Conservation (phyloP, 108 stramenopile species). For the Discostella pseudostelligera region DNA sequence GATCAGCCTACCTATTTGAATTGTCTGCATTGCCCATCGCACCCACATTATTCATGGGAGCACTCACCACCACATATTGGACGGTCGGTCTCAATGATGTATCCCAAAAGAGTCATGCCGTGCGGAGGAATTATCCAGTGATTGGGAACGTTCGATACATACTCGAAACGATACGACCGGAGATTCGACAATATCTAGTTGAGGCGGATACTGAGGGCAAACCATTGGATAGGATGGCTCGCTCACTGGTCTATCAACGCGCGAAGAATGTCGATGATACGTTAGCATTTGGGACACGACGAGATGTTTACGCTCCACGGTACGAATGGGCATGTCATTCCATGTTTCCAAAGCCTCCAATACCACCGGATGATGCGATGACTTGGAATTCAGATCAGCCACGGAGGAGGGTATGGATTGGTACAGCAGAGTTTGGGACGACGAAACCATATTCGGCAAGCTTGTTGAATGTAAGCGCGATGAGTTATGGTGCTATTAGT, state of each 20-base stretch:
- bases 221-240: slow-evolving; percentile 67
- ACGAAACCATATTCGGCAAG: slow-evolving; percentile 73
- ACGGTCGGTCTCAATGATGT: slow-evolving; percentile 70
- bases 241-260: slow-evolving; percentile 74
- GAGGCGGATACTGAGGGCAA: slow-evolving; percentile 72
- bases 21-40: neutral
- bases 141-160: slow-evolving; percentile 81
- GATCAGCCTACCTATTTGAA: neutral
- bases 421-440: slow-evolving; percentile 7
- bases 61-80: slow-evolving; percentile 70
- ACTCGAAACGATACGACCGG: slow-evolving; percentile 84
- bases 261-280: slow-evolving; percentile 61
- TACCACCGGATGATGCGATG: neutral
- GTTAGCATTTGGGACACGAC: slow-evolving; percentile 69
- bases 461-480: slow-evolving; percentile 81
- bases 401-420: neutral
- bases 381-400: neutral
- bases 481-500: slow-evolving; percentile 86
- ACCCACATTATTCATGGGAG: slow-evolving; percentile 25
- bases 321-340: slow-evolving; percentile 88
- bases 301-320: slow-evolving; percentile 47
- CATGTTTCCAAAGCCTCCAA: slow-evolving; percentile 50
- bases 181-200: slow-evolving; percentile 82
- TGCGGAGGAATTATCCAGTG: slow-evolving; percentile 86
- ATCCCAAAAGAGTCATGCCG: slow-evolving; percentile 61